Evolutionary conservation across 805 yeast genomes (phyloP).

Genomic region (Yamadazyma phyllophila): DNA sequence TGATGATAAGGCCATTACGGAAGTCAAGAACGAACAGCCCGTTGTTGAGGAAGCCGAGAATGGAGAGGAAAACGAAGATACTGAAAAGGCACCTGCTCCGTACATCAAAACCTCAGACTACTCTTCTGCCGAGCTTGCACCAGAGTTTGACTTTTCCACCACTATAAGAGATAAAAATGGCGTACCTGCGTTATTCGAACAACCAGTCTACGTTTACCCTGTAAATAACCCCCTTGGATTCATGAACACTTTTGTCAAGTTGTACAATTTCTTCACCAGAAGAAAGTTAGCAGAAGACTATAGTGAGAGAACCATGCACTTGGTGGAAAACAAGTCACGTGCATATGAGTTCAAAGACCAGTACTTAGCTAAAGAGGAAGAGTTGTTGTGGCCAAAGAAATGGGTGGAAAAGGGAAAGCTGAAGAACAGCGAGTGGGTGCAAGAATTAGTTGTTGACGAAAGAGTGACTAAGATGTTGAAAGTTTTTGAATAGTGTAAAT

Average conservation of each 20-base stretch:
- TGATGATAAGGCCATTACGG: too few species aligned
- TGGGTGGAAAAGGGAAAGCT: slow-evolving; percentile 81
- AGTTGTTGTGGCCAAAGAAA: slow-evolving; percentile 78
- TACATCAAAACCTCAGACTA: slow-evolving; percentile 64
- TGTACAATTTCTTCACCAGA: slow-evolving; percentile 73
- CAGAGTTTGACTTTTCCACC: slow-evolving; percentile 48
- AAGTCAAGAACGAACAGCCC: too few species aligned
- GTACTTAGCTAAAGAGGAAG: slow-evolving; percentile 56
- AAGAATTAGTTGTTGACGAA: slow-evolving; percentile 67
- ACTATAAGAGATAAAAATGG: slow-evolving; percentile 32
- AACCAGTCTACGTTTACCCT: slow-evolving; percentile 74
- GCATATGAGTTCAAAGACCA: slow-evolving; percentile 49
- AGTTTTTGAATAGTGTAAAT: slow-evolving; percentile 5
- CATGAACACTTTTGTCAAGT: slow-evolving; percentile 67
- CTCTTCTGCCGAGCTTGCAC: slow-evolving; percentile 51
- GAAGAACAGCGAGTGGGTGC: slow-evolving; percentile 84
- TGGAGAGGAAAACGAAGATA: background rate
- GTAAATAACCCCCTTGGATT: slow-evolving; percentile 82
- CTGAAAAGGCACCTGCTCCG: slow-evolving; percentile 28
- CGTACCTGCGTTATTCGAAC: slow-evolving; percentile 63
- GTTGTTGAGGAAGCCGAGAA: slow-evolving; percentile 24
- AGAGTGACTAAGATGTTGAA: slow-evolving; percentile 53
- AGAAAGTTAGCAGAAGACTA: slow-evolving; percentile 68
- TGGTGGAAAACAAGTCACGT: slow-evolving; percentile 52
- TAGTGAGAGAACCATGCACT: slow-evolving; percentile 52